Evolutionary conservation across 371 early-diverging fungal species (phyloP).

Genomic region (Dinochytrium kinnereticum): DNA sequence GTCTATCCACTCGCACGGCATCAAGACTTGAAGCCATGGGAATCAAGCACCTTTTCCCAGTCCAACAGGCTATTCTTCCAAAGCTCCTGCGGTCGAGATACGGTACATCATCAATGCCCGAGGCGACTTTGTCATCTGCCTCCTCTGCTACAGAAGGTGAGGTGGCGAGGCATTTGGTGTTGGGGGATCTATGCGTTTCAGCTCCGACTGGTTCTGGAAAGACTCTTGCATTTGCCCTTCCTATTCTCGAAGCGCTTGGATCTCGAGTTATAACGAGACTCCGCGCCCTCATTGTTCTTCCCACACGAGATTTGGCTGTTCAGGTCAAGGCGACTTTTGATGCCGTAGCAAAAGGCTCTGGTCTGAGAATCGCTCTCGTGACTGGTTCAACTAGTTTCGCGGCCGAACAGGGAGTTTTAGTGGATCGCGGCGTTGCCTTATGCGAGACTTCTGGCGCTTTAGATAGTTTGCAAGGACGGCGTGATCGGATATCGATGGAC

Average conservation of each 20-base stretch:
- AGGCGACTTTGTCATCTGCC: not conserved
- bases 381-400: constrained; percentile 89
- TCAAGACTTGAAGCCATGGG: constrained; percentile 62
- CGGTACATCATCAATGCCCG: constrained; percentile 9
- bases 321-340: constrained; percentile 87
- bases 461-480: not conserved
- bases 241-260: constrained; percentile 88
- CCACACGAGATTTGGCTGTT: constrained; percentile 93
- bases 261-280: constrained; percentile 65
- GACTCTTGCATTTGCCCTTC: constrained; percentile 52
- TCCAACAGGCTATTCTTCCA: constrained; percentile 89
- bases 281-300: constrained; percentile 91
- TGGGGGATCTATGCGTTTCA: constrained; percentile 83
- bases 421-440: constrained; percentile 51
- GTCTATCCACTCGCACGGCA: constrained; percentile 64
- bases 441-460: constrained; percentile 27
- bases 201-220: constrained; percentile 92
- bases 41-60: constrained; percentile 83
- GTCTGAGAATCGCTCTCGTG: constrained; percentile 68
- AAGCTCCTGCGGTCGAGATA: constrained; percentile 56
- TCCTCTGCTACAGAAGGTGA: not conserved
- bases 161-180: not conserved
- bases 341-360: constrained; percentile 78
- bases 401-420: constrained; percentile 74
- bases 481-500: not conserved